Percentiles rank a stretch among this genome's conserved stretches.
phyloP scores from a whole-genome alignment of 805 yeast species.

The Soucietia sequanensis region DNA sequence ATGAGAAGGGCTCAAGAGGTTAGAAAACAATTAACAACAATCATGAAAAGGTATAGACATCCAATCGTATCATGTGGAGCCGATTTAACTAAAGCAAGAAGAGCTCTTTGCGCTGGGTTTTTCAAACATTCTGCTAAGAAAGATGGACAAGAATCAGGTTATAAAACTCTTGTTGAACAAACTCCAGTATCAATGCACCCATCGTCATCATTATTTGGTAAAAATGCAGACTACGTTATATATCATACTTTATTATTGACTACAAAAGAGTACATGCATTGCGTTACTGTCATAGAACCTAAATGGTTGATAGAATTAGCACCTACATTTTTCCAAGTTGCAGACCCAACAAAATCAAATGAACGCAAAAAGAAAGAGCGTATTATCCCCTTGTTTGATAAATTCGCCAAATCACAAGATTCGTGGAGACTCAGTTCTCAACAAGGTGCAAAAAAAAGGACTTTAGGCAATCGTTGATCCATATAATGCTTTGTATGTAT shows the following conservation, averaged over 20 bases:
- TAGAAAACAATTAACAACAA: constrained; percentile 60
- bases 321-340: constrained; percentile 68
- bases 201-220: constrained; percentile 65
- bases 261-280: constrained; percentile 88
- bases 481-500: too few species aligned
- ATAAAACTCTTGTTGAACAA: constrained; percentile 60
- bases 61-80: constrained; percentile 51
- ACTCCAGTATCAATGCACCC: constrained; percentile 86
- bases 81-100: constrained; percentile 55
- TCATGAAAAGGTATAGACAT: constrained; percentile 51
- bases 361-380: constrained; percentile 57
- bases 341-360: constrained; percentile 50
- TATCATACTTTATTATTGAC: constrained; percentile 83
- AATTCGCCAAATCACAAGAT: constrained; percentile 57
- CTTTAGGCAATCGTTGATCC: constrained; percentile 12
- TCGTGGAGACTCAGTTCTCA: constrained; percentile 72
- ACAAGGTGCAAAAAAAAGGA: constrained; percentile 18
- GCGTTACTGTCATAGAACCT: constrained; percentile 78
- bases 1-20: constrained; percentile 79
- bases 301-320: constrained; percentile 72
- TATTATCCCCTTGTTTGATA: constrained; percentile 70
- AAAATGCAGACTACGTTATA: constrained; percentile 72
- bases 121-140: constrained; percentile 66
- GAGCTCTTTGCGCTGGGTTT: constrained; percentile 65
- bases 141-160: constrained; percentile 51